Percentiles rank a stretch among this genome's conserved stretches.
Conservation (phyloP, 441 rosid genomes). For the Melastoma candidum region DNA sequence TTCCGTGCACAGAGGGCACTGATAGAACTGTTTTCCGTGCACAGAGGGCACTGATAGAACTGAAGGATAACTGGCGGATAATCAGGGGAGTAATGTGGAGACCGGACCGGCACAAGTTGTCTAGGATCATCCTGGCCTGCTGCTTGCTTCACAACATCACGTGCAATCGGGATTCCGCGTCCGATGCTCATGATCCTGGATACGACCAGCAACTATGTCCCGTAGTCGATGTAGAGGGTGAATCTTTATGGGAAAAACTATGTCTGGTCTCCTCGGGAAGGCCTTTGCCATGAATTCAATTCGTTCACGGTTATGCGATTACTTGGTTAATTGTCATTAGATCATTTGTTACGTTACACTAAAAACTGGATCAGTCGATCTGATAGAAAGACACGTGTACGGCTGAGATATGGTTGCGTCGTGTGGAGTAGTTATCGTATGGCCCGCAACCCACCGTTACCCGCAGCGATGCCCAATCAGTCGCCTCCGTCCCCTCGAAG, state of each 20-base stretch:
- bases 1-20: slow-evolving; percentile 50
- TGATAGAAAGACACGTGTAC: too few relatives aligned
- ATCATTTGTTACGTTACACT: too few relatives aligned
- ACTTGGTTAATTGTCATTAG: too few relatives aligned
- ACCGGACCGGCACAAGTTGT: slow-evolving; percentile 74
- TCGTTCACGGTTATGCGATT: neutral
- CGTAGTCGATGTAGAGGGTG: slow-evolving; percentile 34
- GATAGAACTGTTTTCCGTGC: slow-evolving; percentile 42
- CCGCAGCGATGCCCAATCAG: too few relatives aligned
- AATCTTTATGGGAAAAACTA: slow-evolving; percentile 45
- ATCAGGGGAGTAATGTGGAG: slow-evolving; percentile 84
- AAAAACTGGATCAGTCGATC: too few relatives aligned
- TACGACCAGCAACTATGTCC: slow-evolving; percentile 48
- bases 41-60: slow-evolving; percentile 52
- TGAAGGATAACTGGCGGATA: slow-evolving; percentile 87
- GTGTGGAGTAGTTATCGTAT: too few relatives aligned
- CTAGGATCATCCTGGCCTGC: slow-evolving; percentile 70
- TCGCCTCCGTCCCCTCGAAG: too few relatives aligned
- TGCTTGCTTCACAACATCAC: slow-evolving; percentile 83
- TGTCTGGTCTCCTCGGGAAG: slow-evolving; percentile 37
- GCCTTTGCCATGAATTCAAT: slow-evolving; percentile 17
- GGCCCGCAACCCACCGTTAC: too few relatives aligned
- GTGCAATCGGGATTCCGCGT: slow-evolving; percentile 27
- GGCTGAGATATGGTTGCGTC: too few relatives aligned
- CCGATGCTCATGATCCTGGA: slow-evolving; percentile 47